Evolutionary conservation across 129 eudicot genomes (phyloP).

Genomic region (Pseudognaphalium luteoalbum): DNA sequence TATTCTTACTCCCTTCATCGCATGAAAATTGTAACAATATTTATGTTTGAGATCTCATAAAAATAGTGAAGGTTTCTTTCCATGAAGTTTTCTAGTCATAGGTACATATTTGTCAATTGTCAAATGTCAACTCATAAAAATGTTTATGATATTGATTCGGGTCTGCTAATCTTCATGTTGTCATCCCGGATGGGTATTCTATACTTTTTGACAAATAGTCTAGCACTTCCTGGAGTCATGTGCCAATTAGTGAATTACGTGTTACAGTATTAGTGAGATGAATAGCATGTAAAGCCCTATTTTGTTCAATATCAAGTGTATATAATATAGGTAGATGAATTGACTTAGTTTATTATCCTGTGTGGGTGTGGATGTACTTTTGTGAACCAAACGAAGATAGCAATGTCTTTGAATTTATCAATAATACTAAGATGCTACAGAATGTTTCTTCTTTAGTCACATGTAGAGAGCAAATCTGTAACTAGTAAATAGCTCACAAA

Average conservation of each 20-base stretch:
- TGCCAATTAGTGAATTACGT: not conserved
- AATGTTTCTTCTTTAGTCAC: slow-evolving; percentile 2
- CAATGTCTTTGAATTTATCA: not conserved
- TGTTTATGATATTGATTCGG: not conserved
- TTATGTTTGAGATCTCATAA: not conserved
- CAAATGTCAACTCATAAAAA: slow-evolving; percentile 3
- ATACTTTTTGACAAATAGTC: not conserved
- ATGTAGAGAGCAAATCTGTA: not conserved
- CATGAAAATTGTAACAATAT: not conserved
- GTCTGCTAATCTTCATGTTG: slow-evolving; percentile 8
- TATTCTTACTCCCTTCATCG: slow-evolving; percentile 4
- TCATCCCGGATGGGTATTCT: slow-evolving; percentile 13
- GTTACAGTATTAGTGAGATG: not conserved
- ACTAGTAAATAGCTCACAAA: not conserved
- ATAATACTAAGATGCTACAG: slow-evolving; percentile 4
- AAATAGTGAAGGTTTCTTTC: not conserved
- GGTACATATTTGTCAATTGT: slow-evolving; percentile 10
- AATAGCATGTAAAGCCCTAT: not conserved
- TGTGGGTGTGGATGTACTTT: not conserved
- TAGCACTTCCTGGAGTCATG: not conserved
- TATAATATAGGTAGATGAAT: not conserved
- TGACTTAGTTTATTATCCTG: not conserved
- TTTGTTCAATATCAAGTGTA: not conserved
- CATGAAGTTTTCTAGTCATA: not conserved
- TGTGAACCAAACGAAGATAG: not conserved